phyloP scores from a whole-genome alignment of 1,139 yeast species.

The Pneumocystis sp. region DNA sequence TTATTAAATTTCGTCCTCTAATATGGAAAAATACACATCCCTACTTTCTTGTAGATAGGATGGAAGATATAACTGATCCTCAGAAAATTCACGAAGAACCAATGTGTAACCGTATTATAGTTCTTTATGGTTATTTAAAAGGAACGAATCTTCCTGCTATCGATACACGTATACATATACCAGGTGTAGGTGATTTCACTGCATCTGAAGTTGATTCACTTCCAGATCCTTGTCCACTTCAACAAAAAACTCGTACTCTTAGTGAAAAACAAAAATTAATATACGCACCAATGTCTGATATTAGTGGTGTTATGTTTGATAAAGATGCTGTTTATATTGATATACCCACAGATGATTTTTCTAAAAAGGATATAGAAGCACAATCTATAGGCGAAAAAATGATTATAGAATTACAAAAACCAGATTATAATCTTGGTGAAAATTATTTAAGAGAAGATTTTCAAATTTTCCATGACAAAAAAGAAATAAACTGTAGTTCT shows the following conservation, averaged over 20 bases:
- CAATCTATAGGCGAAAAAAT: slow-evolving; percentile 68
- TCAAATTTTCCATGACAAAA: slow-evolving; percentile 43
- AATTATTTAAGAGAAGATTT: slow-evolving; percentile 48
- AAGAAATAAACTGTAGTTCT: slow-evolving; percentile 25
- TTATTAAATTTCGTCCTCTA: slow-evolving; percentile 93
- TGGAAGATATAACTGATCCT: slow-evolving; percentile 94
- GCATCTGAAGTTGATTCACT: slow-evolving; percentile 67
- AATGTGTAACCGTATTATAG: slow-evolving; percentile 76
- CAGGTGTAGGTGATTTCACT: slow-evolving; percentile 86
- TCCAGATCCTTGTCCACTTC: slow-evolving; percentile 97
- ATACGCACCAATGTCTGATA: slow-evolving; percentile 98
- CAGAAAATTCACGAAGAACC: slow-evolving; percentile 59
- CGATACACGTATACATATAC: slow-evolving; percentile 78
- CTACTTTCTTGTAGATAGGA: slow-evolving; percentile 75
- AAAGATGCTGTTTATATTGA: slow-evolving; percentile 95
- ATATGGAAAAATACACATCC: slow-evolving; percentile 99
- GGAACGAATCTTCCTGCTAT: slow-evolving; percentile 71
- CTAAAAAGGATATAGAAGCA: slow-evolving; percentile 28
- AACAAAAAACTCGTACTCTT: slow-evolving; percentile 59
- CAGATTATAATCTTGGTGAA: slow-evolving; percentile 47
- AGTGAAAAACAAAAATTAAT: slow-evolving; percentile 89
- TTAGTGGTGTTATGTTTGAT: slow-evolving; percentile 92
- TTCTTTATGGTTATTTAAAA: slow-evolving; percentile 84
- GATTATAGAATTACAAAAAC: slow-evolving; percentile 67
- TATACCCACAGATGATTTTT: slow-evolving; percentile 39